Evolutionary conservation across 1,284 basidiomycete genomes (phyloP), one percentile per base, ranked within the genome.

Genomic region (Leccinum fuscescens): DNA sequence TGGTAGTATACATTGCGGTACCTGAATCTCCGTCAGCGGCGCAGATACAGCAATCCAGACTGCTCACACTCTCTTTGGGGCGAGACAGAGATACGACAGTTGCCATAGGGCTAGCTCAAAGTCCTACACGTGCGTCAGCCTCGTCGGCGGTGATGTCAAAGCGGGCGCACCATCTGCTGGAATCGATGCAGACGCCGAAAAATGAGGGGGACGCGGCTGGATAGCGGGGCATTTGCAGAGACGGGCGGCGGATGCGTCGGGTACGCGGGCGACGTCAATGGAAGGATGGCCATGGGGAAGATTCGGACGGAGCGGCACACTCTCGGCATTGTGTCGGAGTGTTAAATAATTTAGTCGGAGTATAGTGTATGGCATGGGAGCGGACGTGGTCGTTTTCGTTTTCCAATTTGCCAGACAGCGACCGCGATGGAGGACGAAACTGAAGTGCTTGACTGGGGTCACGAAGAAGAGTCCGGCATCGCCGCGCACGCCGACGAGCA

Each of bases 41-140:
- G 49, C 29, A 62, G 14, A 42, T n/a, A 27, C 24, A 29, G 46
- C 31, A 46, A 62, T 49, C 31, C 27, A 55, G 58, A 58, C 61
- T 59, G 80, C 92, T 82, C 78, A 96, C 88, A 97, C 95, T 84
- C 93, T 82, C 70, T 90, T 84, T 0, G 94, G 95, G 3, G 93
- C 88, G 57, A 97, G 83, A 70, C 93, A 95, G 8, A 97, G 80
- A 76, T 96, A 96, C 14, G 92, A 93, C 62, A 97, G 76, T 72
- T 96, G 93, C 93, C 94, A 96, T 51, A 92, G 90, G 22, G 95
- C 95, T 58, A 96, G 79, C 75, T 97, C 94, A 76, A 97, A 96
- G 75, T 97, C 94, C 94, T 96, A 73, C 1, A 24, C 20, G n/a
- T 22, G 27, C 33, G 9, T 66, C 17, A 65, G 60, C 46, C 2